Evolutionary conservation across 148 eudicot species (phyloP).

Genomic region (Vaccinium macrocarpon): DNA sequence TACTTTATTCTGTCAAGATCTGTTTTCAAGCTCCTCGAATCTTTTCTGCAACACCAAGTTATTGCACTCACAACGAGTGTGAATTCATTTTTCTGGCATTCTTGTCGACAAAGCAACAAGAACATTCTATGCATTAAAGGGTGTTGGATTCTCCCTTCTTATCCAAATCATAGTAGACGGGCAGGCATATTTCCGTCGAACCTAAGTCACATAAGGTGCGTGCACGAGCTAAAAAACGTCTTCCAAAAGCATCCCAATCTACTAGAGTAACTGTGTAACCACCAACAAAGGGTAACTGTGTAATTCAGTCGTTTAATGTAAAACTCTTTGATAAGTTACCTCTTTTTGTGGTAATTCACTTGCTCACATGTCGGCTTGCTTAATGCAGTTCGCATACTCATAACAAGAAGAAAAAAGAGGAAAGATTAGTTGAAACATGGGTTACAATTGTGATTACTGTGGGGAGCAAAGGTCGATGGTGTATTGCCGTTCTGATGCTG

Average conservation of each 20-base stretch:
- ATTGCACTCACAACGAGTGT: neutral
- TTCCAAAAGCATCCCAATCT: too few species aligned
- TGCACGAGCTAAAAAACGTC: too few species aligned
- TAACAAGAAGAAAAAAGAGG: neutral
- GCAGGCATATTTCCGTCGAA: neutral
- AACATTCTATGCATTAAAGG: neutral
- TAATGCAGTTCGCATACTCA: slow-evolving; percentile 13
- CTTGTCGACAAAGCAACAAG: neutral
- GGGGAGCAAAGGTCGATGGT: slow-evolving; percentile 77
- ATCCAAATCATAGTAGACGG: neutral
- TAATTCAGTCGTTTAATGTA: neutral
- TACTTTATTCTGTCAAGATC: slow-evolving; percentile 5
- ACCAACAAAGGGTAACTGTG: neutral
- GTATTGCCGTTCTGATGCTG: slow-evolving; percentile 91
- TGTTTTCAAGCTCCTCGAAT: slow-evolving; percentile 8
- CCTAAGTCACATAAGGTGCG: too few species aligned
- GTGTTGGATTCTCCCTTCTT: neutral
- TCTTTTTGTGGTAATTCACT: neutral
- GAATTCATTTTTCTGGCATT: neutral
- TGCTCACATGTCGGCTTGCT: neutral
- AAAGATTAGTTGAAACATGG: slow-evolving; percentile 40
- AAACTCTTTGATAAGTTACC: neutral
- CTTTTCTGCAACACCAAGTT: neutral
- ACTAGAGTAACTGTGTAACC: neutral
- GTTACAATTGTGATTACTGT: slow-evolving; percentile 79